Base-by-base conservation (phyloP, 2,329 filamentous ascomycete species). In the Helotiales sp. region DNA sequence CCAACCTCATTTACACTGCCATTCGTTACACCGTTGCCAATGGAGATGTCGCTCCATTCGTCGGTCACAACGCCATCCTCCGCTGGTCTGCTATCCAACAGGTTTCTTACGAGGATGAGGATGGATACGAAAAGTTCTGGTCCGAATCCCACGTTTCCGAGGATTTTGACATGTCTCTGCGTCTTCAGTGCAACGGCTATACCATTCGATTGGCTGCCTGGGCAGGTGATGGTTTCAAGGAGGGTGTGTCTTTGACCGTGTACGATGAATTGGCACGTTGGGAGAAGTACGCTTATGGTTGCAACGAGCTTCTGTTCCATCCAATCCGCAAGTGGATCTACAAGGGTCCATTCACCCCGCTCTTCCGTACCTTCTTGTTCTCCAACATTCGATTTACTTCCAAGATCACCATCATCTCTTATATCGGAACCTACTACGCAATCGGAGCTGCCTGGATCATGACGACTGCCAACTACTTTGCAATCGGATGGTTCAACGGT, bases 231-330 rank as follows among this genome's bases (percentile, higher is more conserved):
- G 91, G 89, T 58, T 93, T 93, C 83, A 90, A 93, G 77, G 92
- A 95, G 77, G 92, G 92, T 71, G 92, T 95, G 63, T 94, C 92
- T 1, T 82, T 95, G 65, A 95, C 92, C 0, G 91, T 95, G 10
- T 93, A 95, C 76, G 92, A 95, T 78, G 92, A 95, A 78, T 83
- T 95, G 67, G 90, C 91, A 1, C 89, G 92, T 65, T 95, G 92
- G 92, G 92, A 95, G 76, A 95, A 95, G 79, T 93, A 93, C 77
- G 92, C 92, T 2, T 94, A 93, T 74, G 91, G 92, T 43, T 94
- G 92, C 80, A 92, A 91, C 77, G 92, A 94, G 80, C 83, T 95
- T 65, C 84, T 95, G 65, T 95, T 96, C 82, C 86, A 95, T 76
- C 92, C 92, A 2, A 82, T 95, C 68, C 85, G 86, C 68, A 88